Evolutionary conservation across 306 rosid species (phyloP).

Genomic region (Crataegus laevigata): DNA sequence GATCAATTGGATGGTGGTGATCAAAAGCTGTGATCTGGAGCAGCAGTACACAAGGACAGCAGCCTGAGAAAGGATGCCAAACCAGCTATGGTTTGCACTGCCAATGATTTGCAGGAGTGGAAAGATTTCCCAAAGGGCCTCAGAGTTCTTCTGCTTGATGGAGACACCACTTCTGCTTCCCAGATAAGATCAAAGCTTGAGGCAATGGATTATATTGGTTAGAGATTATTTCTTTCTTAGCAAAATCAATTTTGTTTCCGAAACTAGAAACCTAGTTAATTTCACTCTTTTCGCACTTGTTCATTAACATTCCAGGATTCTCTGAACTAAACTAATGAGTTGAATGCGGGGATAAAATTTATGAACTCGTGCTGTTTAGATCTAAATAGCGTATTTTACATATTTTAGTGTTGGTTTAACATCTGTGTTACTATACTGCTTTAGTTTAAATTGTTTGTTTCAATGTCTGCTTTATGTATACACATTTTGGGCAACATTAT

Average conservation of each 20-base stretch:
- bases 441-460: constrained; percentile 6
- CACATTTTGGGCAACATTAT: constrained; percentile 14
- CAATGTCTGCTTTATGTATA: not conserved
- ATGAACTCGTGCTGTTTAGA: not conserved
- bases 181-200: constrained; percentile 71
- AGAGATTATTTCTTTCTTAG: constrained; percentile 6
- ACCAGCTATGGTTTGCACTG: constrained; percentile 99
- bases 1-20: constrained; percentile 8
- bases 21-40: constrained; percentile 26
- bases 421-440: not conserved
- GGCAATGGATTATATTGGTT: constrained; percentile 85
- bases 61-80: constrained; percentile 83
- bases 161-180: constrained; percentile 61
- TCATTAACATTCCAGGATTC: not conserved
- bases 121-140: constrained; percentile 96
- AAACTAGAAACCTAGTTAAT: constrained; percentile 9
- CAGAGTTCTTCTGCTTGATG: constrained; percentile 81
- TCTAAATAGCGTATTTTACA: not conserved
- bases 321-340: not conserved
- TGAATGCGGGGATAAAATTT: not conserved
- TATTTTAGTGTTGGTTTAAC: not conserved
- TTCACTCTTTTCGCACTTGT: constrained; percentile 14
- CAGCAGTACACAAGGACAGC: constrained; percentile 1
- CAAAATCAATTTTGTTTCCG: constrained; percentile 6
- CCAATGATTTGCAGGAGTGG: constrained; percentile 88